Evolutionary conservation across 768 basidiomycete species (phyloP).

Genomic region (Myochromella boudieri): DNA sequence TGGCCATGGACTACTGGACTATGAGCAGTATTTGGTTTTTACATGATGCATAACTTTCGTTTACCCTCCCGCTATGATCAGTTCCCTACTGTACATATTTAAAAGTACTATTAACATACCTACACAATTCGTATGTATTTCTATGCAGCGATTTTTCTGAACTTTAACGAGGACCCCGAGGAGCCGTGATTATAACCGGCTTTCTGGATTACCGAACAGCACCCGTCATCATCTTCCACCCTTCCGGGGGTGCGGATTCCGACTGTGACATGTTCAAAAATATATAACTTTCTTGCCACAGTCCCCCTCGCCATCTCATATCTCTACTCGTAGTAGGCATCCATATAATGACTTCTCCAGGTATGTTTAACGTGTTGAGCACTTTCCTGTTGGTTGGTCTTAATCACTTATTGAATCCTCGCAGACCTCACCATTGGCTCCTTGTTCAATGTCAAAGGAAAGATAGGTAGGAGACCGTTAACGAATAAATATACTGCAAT

Average conservation of each 20-base stretch:
- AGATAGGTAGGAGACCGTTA: slow-evolving; percentile 50
- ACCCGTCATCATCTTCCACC: slow-evolving; percentile 10
- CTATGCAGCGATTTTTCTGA: too few species aligned
- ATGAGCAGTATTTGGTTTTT: too few species aligned
- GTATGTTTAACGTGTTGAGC: slow-evolving; percentile 7
- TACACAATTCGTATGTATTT: too few species aligned
- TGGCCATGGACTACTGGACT: too few species aligned
- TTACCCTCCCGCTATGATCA: background rate
- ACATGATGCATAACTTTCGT: too few species aligned
- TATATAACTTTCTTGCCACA: background rate
- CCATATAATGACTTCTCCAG: slow-evolving; percentile 20
- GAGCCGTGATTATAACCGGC: slow-evolving; percentile 4
- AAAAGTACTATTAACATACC: too few species aligned
- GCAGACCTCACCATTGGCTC: slow-evolving; percentile 52
- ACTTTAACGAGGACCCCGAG: slow-evolving; percentile 7
- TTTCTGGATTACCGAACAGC: slow-evolving; percentile 15
- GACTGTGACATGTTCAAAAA: slow-evolving; percentile 13
- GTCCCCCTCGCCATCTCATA: background rate
- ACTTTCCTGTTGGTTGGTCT: background rate
- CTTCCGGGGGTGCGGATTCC: slow-evolving; percentile 6
- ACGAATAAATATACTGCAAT: background rate
- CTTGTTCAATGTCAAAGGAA: slow-evolving; percentile 67
- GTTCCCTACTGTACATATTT: too few species aligned
- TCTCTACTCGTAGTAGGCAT: background rate
- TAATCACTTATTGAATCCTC: slow-evolving; percentile 2